Conservation (phyloP, 2,329 filamentous ascomycete species). For the Aspergillus arachidicola region DNA sequence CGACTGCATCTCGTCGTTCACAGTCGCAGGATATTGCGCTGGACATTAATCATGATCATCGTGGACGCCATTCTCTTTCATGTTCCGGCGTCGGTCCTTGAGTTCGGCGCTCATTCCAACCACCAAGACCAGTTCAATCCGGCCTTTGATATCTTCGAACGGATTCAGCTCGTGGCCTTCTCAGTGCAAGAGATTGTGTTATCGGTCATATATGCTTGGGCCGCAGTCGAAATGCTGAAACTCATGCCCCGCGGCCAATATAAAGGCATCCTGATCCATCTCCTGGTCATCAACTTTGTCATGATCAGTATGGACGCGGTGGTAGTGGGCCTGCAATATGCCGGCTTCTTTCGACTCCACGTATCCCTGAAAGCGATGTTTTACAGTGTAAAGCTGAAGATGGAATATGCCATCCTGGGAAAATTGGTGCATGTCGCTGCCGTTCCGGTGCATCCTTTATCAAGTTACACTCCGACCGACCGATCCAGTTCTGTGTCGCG, state of each 20-base stretch:
- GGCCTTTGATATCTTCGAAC: constrained; percentile 1
- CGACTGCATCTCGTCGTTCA: constrained; percentile 5
- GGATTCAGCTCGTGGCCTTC: neutral
- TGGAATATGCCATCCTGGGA: neutral
- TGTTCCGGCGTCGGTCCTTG: neutral
- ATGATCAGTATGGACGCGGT: neutral
- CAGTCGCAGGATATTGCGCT: neutral
- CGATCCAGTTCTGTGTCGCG: neutral
- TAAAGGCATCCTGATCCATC: neutral
- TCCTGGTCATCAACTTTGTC: neutral
- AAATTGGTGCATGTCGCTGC: neutral
- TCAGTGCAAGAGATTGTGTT: neutral
- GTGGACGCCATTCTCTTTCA: neutral
- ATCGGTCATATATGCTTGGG: neutral
- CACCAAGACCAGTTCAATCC: neutral
- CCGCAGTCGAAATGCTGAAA: neutral
- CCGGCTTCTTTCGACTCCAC: neutral
- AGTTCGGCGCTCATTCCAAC: neutral
- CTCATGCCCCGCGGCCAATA: neutral
- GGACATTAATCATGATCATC: neutral
- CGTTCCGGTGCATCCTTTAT: neutral
- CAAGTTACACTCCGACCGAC: neutral
- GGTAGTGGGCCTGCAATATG: neutral
- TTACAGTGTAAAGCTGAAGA: constrained; percentile 1
- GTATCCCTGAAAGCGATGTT: neutral